Evolutionary conservation across 2,329 filamentous ascomycete species (phyloP), one percentile per base, ranked within the genome.

Genomic region (Chaetomiaceae sp.): DNA sequence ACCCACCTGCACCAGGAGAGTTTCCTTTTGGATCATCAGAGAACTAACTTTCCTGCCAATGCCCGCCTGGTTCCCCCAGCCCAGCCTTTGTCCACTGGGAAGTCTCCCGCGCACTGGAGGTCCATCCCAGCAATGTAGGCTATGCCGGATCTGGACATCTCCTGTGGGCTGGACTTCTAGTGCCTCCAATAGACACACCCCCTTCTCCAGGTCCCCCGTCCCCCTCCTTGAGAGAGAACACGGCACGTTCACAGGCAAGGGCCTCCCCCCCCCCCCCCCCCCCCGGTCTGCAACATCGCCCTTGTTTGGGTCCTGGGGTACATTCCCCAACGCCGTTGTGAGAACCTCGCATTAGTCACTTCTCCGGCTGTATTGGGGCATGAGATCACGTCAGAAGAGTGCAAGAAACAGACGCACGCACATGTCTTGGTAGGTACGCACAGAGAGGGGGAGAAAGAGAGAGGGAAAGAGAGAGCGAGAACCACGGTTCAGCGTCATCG

Each of bases 61-160:
- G 10, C 18, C 4, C 41, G 27, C n/a, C 41, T 20, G 16, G 18
- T 27, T 30, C 10, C 25, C 6, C 8, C 14, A 18, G 9, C 14
- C 30, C 25, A 30, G 5, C 34, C 38, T 27, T 30, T 29, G 41
- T 54, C 46, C 51, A 36, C 25, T 44, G 34, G 40, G 38, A 32
- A 51, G 29, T 33, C 44, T 37, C 41, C 44, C 37, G 16, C 30
- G 11, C 30, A 34, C 34, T 18, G 46, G 53, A 55, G 51, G 43
- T 32, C 48, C 30, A 23, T 49, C 29, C 36, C 44, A 42, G 50
- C 48, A 38, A 51, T 36, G 11, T 41, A n/a, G 38, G 43, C 58
- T 61, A 60, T 55, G 43, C 61, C 58, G 32, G 29, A 59, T 61
- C 51, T 47, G 52, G 58, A 52, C 38, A 29, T 25, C 34, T 27